Conservation (phyloP, 106 monocot genomes). For the Alisma plantagoaquatica region DNA sequence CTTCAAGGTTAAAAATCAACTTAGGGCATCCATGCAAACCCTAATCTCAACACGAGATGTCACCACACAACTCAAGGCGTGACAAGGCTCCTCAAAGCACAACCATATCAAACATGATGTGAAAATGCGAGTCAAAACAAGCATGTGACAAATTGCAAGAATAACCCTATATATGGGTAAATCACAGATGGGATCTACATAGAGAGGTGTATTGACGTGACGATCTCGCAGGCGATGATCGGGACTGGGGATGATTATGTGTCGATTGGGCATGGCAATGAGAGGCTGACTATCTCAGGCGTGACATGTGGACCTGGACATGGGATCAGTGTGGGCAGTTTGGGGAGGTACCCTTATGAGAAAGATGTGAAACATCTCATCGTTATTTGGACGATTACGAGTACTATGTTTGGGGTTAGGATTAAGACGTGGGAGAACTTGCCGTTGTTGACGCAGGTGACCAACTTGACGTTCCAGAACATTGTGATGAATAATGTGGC, state of each 20-base stretch:
- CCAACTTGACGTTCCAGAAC: conserved; percentile 53
- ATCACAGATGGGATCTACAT: too few relatives aligned
- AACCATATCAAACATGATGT: too few relatives aligned
- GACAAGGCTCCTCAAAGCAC: too few relatives aligned
- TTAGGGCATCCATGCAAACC: too few relatives aligned
- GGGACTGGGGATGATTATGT: conserved; percentile 75
- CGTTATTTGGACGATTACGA: conserved; percentile 35
- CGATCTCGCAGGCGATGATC: conserved; percentile 24
- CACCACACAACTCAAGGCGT: too few relatives aligned
- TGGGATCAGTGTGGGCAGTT: conserved; percentile 72
- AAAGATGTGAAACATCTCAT: conserved; percentile 26
- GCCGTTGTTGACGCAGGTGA: conserved; percentile 3
- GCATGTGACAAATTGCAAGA: too few relatives aligned
- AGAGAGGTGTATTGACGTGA: too few relatives aligned
- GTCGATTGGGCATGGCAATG: conserved; percentile 49
- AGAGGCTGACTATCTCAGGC: conserved; percentile 6
- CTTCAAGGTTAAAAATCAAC: too few relatives aligned
- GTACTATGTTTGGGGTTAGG: conserved; percentile 40
- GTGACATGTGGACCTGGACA: conserved; percentile 68
- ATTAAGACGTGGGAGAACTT: conserved; percentile 70
- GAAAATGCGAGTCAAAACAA: too few relatives aligned
- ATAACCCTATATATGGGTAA: too few relatives aligned
- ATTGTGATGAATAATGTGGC: conserved; percentile 39
- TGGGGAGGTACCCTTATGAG: conserved; percentile 8
- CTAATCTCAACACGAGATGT: too few relatives aligned